Evolutionary conservation across 805 yeast genomes (phyloP), one percentile per base, ranked within the genome.

Genomic region (Ogataea philodendri): DNA sequence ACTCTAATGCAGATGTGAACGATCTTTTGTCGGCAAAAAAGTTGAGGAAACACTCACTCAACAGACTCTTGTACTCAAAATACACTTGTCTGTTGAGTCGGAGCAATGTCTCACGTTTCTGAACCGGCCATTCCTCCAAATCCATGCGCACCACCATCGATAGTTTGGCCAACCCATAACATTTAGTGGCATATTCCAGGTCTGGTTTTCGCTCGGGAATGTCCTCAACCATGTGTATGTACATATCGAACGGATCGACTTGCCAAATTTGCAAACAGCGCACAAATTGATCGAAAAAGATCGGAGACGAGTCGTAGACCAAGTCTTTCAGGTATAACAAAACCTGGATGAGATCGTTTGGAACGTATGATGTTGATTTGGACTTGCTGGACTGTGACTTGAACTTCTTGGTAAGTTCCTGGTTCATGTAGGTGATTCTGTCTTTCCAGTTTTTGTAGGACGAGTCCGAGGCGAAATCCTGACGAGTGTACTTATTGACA

Each of bases 211-310:
- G 38, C 22, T 25, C 32, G 7, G 45, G 37, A 14, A 46, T 20
- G 15, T 48, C 45, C 15, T 35, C 32, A 5, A 44, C 38, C 16
- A 44, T 34, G 23, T 46, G 22, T 20, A 49, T 30, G 21, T 52
- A 49, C 6, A 53, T 27, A 9, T 43, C 41, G 33, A 52, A 58
- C 3, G 64, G 63, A 33, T 58, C 60, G n/a, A 50, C 42, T 35
- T 56, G 59, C 64, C 63, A 59, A 3, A 54, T 11, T 25, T 54
- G 48, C 22, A 59, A 32, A 41, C 63, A 59, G 25, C 43, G 45
- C 22, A 58, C 33, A n/a, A 51, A 39, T 10, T 51, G 43, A 26
- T 51, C 48, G 23, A 54, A 51, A 30, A 54, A 57, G 9, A 27
- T 35, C 8, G 56, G 30, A 3, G 37, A 41, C 10, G 57, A 48